A percentile compares a stretch with the other conserved stretches of the same genome.
Evolutionary conservation across 2,329 filamentous ascomycete genomes (phyloP).

Genomic region (Lecanosticta acicola): DNA sequence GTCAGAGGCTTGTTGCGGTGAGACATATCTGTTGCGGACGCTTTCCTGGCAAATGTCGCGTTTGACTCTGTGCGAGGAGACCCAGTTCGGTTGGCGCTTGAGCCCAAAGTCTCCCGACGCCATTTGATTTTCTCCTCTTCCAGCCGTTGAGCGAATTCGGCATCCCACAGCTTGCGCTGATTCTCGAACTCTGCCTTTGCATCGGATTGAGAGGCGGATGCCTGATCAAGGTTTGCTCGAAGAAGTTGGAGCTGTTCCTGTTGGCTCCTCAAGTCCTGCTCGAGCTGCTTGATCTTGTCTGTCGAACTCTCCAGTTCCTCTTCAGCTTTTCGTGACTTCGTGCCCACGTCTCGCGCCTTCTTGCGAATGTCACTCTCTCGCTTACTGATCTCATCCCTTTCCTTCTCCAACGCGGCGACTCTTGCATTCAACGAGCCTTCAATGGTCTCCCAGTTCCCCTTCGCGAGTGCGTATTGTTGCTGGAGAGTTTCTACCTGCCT

Average conservation of each 20-base stretch:
- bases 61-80: constrained; percentile 35
- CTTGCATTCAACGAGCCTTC: constrained; percentile 78
- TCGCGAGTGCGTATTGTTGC: constrained; percentile 88
- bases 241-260: constrained; percentile 57
- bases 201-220: constrained; percentile 58
- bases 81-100: constrained; percentile 18
- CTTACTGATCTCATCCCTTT: constrained; percentile 77
- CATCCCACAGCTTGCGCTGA: constrained; percentile 55
- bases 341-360: constrained; percentile 79
- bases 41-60: constrained; percentile 35
- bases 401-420: constrained; percentile 74
- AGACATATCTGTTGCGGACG: constrained; percentile 29
- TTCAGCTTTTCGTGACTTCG: constrained; percentile 63
- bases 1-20: constrained; percentile 26
- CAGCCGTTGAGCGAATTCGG: constrained; percentile 52
- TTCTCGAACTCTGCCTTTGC: constrained; percentile 51
- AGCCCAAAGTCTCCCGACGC: constrained; percentile 40
- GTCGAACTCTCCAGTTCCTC: constrained; percentile 73
- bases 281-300: constrained; percentile 58
- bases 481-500: constrained; percentile 94
- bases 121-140: constrained; percentile 61
- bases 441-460: constrained; percentile 96
- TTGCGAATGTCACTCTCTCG: constrained; percentile 82
- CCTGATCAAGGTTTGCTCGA: constrained; percentile 58
- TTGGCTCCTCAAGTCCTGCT: constrained; percentile 58